These are phyloP conservation scores for Mortierella sp. DNA, from an alignment of 371 early-diverging fungal species.

Conservation along the genomic window DNA sequence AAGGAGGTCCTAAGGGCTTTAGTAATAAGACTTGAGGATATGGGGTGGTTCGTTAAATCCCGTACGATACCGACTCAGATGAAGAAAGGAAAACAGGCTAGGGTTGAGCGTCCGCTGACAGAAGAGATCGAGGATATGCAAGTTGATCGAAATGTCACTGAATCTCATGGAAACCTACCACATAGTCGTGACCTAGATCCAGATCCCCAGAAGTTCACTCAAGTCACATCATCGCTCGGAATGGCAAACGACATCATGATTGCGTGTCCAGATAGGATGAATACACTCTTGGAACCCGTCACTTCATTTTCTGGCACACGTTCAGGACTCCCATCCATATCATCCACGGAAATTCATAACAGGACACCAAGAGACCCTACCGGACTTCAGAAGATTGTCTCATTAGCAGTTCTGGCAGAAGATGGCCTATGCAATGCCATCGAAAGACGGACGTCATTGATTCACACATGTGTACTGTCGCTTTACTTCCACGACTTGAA, in stretches of 20 bases:
- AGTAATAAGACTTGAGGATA: constrained; percentile 7
- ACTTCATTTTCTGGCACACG: neutral
- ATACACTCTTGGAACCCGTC: constrained; percentile 15
- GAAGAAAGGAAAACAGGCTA: constrained; percentile 1
- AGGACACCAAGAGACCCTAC: neutral
- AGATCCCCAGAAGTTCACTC: constrained; percentile 26
- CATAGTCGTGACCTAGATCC: constrained; percentile 9
- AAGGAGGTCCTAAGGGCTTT: constrained; percentile 18
- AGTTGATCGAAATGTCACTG: too few species aligned
- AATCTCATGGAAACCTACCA: constrained; percentile 2
- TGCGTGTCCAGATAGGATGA: constrained; percentile 45
- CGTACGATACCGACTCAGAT: neutral
- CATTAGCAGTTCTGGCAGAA: constrained; percentile 45
- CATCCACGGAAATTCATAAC: neutral
- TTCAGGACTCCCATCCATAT: constrained; percentile 1
- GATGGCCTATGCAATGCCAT: constrained; percentile 56
- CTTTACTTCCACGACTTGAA: constrained; percentile 59
- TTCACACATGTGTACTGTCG: constrained; percentile 61
- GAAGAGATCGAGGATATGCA: too few species aligned
- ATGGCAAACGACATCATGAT: constrained; percentile 14
- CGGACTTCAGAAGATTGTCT: constrained; percentile 51
- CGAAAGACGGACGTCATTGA: constrained; percentile 54
- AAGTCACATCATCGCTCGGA: constrained; percentile 11
- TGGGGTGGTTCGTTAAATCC: constrained; percentile 18
- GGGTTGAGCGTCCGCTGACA: too few species aligned